Conservation (phyloP, 768 basidiomycete species). For the Pleurotus pulmonarius region DNA sequence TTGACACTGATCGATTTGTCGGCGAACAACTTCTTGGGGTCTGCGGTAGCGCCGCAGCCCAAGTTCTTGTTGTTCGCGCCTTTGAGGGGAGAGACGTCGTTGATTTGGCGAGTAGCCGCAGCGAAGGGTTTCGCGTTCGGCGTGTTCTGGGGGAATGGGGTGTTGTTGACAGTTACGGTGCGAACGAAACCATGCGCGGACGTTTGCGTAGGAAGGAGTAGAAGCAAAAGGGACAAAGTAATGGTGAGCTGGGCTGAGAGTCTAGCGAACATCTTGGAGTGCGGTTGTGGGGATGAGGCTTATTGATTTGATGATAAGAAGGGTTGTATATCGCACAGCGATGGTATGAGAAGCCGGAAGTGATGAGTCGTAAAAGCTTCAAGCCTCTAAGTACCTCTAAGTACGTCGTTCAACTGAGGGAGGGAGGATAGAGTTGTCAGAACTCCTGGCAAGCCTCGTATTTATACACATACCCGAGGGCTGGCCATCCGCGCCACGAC, state of each 20-base stretch:
- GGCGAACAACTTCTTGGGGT: conserved; percentile 32
- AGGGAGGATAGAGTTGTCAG: no score
- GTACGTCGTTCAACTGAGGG: no score
- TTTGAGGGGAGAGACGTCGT: conserved; percentile 37
- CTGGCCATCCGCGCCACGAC: no score
- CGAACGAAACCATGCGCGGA: conserved; percentile 42
- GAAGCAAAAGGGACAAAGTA: not conserved
- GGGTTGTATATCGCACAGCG: no score
- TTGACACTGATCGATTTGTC: conserved; percentile 49
- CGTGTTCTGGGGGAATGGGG: conserved; percentile 30
- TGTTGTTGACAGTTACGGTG: conserved; percentile 34
- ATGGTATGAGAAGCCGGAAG: no score
- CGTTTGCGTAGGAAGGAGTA: conserved; percentile 18
- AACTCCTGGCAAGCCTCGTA: no score
- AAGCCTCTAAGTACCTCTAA: no score
- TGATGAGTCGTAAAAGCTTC: no score
- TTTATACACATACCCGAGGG: no score
- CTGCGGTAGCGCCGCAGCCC: conserved; percentile 57
- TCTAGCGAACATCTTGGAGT: not conserved
- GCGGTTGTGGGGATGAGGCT: no score
- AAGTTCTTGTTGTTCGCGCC: conserved; percentile 53
- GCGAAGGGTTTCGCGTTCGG: conserved; percentile 19
- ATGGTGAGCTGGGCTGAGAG: not conserved
- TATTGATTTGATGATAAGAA: no score
- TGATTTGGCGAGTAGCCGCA: conserved; percentile 39